Percentiles rank a stretch among this genome's conserved stretches.
Conservation (phyloP, 768 basidiomycete species). For the Myochromella boudieri region DNA sequence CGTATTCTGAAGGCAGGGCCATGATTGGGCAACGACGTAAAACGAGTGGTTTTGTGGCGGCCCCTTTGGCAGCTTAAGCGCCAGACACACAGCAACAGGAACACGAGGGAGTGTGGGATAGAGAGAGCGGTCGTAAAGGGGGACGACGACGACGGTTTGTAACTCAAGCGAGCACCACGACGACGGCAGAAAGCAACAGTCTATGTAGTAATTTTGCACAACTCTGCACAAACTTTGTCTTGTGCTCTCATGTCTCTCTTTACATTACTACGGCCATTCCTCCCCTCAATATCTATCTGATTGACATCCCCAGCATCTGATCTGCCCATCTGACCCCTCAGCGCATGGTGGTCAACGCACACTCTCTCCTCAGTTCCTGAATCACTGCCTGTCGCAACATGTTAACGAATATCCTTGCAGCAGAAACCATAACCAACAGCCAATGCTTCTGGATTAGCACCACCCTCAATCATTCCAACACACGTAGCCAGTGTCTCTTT, state of each 20-base stretch:
- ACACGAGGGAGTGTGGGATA: neutral
- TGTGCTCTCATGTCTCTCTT: constrained; percentile 8
- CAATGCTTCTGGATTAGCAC: constrained; percentile 89
- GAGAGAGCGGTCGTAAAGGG: constrained; percentile 1
- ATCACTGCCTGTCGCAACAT: constrained; percentile 65
- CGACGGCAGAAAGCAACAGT: constrained; percentile 9
- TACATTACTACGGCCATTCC: neutral
- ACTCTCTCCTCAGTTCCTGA: constrained; percentile 79
- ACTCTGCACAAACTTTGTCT: constrained; percentile 26
- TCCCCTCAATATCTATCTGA: constrained; percentile 2
- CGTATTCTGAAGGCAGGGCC: constrained; percentile 76
- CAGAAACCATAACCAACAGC: constrained; percentile 52
- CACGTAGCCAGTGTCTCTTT: constrained; percentile 92
- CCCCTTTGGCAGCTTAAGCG: constrained; percentile 6
- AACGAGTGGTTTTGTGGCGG: constrained; percentile 1
- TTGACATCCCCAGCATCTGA: too few species aligned
- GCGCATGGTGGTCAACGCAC: too few species aligned
- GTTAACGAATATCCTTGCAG: neutral
- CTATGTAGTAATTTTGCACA: constrained; percentile 20
- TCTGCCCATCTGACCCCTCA: constrained; percentile 5
- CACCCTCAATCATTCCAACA: constrained; percentile 88
- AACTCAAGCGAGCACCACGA: neutral
- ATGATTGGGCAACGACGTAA: constrained; percentile 23
- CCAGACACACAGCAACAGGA: neutral
- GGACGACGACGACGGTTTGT: neutral